phyloP scores from a whole-genome alignment of 148 eudicot genomes.

The Chenopodium formosanum region DNA sequence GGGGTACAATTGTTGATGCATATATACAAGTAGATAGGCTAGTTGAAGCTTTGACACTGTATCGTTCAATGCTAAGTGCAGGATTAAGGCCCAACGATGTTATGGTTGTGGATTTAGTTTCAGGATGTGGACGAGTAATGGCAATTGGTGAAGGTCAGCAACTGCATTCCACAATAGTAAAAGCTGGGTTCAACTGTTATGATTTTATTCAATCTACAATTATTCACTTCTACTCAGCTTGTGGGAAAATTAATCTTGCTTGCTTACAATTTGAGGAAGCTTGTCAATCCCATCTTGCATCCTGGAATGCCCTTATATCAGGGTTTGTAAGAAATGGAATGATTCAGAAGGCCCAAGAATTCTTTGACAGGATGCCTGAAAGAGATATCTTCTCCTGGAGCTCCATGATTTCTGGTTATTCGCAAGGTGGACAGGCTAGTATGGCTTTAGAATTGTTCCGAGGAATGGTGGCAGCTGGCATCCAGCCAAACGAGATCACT shows the following conservation, averaged over 20 bases:
- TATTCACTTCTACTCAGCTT: slow-evolving; percentile 75
- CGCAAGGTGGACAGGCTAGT: slow-evolving; percentile 53
- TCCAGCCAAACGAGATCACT: slow-evolving; percentile 75
- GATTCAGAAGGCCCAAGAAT: slow-evolving; percentile 49
- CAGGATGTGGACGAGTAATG: slow-evolving; percentile 59
- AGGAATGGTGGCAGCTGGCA: slow-evolving; percentile 54
- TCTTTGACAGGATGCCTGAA: slow-evolving; percentile 59
- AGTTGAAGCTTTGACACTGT: slow-evolving; percentile 59
- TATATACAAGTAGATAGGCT: slow-evolving; percentile 50
- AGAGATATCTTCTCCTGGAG: slow-evolving; percentile 87
- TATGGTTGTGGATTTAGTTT: slow-evolving; percentile 70
- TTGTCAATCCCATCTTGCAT: slow-evolving; percentile 60
- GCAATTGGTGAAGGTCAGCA: slow-evolving; percentile 67
- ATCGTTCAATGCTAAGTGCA: slow-evolving; percentile 47
- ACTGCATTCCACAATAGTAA: slow-evolving; percentile 52
- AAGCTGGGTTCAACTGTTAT: slow-evolving; percentile 53
- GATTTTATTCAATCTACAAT: slow-evolving; percentile 73
- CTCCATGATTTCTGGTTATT: slow-evolving; percentile 80
- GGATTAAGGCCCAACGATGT: slow-evolving; percentile 72
- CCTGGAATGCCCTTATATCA: slow-evolving; percentile 75
- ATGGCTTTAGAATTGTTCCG: slow-evolving; percentile 63
- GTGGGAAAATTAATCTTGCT: slow-evolving; percentile 52
- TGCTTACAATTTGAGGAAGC: slow-evolving; percentile 64
- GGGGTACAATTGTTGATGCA: slow-evolving; percentile 82
- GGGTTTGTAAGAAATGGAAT: slow-evolving; percentile 62